Percentiles rank a stretch among this genome's conserved stretches.
These are phyloP conservation scores for Sextonia rubra DNA, from an alignment of 164 flowering plant species.

Conservation along the genomic window DNA sequence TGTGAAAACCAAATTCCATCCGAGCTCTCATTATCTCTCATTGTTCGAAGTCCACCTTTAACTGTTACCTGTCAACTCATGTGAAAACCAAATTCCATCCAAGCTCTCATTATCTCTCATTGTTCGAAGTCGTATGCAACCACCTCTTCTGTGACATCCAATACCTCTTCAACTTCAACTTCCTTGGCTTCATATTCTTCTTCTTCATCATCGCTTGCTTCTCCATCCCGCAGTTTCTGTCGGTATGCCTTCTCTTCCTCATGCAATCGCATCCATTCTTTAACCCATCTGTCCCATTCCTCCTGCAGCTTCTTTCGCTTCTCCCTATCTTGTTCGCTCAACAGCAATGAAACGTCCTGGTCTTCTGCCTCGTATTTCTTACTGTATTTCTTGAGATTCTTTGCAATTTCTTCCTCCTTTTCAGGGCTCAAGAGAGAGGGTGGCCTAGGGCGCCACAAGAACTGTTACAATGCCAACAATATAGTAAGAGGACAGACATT, in stretches of 20 bases:
- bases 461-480: constrained; percentile 31
- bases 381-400: constrained; percentile 88
- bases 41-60: not conserved
- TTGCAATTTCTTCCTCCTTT: constrained; percentile 92
- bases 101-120: not conserved
- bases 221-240: constrained; percentile 75
- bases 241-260: constrained; percentile 70
- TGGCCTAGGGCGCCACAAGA: constrained; percentile 93
- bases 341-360: constrained; percentile 72
- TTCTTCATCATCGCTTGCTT: constrained; percentile 91
- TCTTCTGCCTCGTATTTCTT: constrained; percentile 96
- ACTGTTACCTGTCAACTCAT: no score
- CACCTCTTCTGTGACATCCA: constrained; percentile 67
- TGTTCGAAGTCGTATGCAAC: constrained; percentile 19
- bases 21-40: not conserved
- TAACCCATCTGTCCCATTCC: constrained; percentile 83
- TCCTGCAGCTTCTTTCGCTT: constrained; percentile 74
- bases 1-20: no score
- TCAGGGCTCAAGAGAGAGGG: constrained; percentile 69
- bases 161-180: constrained; percentile 77
- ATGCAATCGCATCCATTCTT: constrained; percentile 60
- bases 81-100: no score
- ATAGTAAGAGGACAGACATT: not conserved
- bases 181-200: constrained; percentile 96
- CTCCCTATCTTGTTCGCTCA: constrained; percentile 94